Percentiles rank a stretch among this genome's conserved stretches.
These are phyloP conservation scores for Puccinia brachypodii DNA, from an alignment of 1,284 basidiomycete species.

Conservation along the genomic window DNA sequence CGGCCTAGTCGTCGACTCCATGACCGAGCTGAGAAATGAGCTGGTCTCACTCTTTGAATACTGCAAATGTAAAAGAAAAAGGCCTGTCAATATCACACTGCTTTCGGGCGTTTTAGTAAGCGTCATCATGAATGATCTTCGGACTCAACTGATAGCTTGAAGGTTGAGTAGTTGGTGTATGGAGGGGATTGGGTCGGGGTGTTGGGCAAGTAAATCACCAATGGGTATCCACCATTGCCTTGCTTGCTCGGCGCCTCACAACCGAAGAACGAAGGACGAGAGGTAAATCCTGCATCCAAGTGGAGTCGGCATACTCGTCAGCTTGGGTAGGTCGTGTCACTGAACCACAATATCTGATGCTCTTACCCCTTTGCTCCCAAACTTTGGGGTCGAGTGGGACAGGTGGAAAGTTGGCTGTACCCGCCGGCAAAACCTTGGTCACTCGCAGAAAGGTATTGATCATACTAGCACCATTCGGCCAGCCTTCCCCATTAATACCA, in stretches of 20 bases:
- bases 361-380: constrained; percentile 21
- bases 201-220: constrained; percentile 35
- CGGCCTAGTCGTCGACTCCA: constrained; percentile 49
- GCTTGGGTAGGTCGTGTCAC: background rate
- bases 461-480: constrained; percentile 66
- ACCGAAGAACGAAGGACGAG: constrained; percentile 73
- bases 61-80: constrained; percentile 52
- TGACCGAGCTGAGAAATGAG: constrained; percentile 55
- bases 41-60: constrained; percentile 57
- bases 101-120: constrained; percentile 49
- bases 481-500: constrained; percentile 57
- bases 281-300: constrained; percentile 63
- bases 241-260: constrained; percentile 58
- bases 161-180: constrained; percentile 55
- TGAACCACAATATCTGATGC: background rate
- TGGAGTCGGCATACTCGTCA: background rate
- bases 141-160: constrained; percentile 58
- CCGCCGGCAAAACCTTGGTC: background rate
- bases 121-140: background rate
- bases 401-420: constrained; percentile 16
- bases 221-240: constrained; percentile 17
- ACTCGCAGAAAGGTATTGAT: constrained; percentile 54
- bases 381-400: constrained; percentile 18
- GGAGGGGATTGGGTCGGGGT: constrained; percentile 3
- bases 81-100: background rate